Evolutionary conservation across 495 filamentous ascomycete genomes (phyloP).

Genomic region (Letharia lupina): DNA sequence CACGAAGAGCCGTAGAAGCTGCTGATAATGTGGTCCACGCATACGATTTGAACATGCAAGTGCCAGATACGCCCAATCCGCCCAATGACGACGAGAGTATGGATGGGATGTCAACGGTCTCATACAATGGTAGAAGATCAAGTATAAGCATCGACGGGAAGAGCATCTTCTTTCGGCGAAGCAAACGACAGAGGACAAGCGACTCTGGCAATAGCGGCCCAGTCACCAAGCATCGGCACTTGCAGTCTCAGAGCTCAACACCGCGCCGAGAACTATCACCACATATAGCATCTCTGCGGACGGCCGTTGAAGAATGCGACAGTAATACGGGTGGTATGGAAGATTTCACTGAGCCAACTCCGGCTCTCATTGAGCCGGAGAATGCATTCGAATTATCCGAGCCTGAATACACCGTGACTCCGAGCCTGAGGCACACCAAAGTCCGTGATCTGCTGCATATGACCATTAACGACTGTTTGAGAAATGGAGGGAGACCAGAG

Average conservation of each 20-base stretch:
- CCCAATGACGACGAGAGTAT: slow-evolving; percentile 36
- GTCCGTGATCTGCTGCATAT: slow-evolving; percentile 58
- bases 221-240: slow-evolving; percentile 35
- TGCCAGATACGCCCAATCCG: slow-evolving; percentile 51
- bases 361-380: slow-evolving; percentile 14
- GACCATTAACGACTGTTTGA: slow-evolving; percentile 61
- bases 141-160: slow-evolving; percentile 40
- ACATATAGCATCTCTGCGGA: slow-evolving; percentile 40
- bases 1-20: slow-evolving; percentile 68
- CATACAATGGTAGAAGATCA: slow-evolving; percentile 30
- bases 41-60: slow-evolving; percentile 79
- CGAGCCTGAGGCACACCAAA: slow-evolving; percentile 49
- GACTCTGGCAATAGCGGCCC: slow-evolving; percentile 34
- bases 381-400: slow-evolving; percentile 29
- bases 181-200: slow-evolving; percentile 42
- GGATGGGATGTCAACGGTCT: slow-evolving; percentile 23
- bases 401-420: slow-evolving; percentile 39
- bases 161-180: slow-evolving; percentile 39
- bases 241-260: slow-evolving; percentile 25
- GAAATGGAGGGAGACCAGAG: slow-evolving; percentile 66
- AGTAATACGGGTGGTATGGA: slow-evolving; percentile 30
- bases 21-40: slow-evolving; percentile 81
- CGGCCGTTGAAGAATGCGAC: slow-evolving; percentile 44
- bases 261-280: slow-evolving; percentile 38
- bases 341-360: slow-evolving; percentile 6